Conservation (phyloP, 148 eudicot species). For the Persicaria tinctoria region DNA sequence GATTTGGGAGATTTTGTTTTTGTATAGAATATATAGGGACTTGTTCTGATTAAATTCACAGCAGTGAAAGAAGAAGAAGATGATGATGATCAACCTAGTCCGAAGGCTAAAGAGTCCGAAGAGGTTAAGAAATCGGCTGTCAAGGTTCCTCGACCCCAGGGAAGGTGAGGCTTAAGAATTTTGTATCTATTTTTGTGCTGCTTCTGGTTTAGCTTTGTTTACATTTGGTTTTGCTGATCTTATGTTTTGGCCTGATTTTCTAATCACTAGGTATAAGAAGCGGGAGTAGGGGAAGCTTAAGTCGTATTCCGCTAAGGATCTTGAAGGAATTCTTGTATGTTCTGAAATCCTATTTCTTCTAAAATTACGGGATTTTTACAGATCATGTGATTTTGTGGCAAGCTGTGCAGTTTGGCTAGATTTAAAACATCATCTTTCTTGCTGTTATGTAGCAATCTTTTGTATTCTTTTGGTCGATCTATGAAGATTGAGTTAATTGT, state of each 20-base stretch:
- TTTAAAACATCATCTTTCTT: neutral
- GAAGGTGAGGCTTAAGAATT: conserved; percentile 44
- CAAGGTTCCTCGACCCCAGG: conserved; percentile 83
- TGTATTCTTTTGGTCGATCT: neutral
- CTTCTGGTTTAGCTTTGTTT: neutral
- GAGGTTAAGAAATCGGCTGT: conserved; percentile 26
- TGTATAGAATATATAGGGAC: neutral
- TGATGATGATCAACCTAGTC: conserved; percentile 20
- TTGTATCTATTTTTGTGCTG: neutral
- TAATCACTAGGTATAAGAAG: conserved; percentile 57
- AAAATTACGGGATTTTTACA: neutral
- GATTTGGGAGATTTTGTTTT: neutral
- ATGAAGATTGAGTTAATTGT: neutral
- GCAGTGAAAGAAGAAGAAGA: conserved; percentile 38
- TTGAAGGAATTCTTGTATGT: conserved; percentile 90
- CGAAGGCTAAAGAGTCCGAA: conserved; percentile 20
- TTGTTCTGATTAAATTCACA: neutral
- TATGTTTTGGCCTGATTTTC: neutral
- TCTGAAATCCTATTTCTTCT: neutral
- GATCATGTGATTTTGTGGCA: neutral
- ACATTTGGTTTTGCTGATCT: neutral
- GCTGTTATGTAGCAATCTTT: neutral
- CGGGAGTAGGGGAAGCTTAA: conserved; percentile 74
- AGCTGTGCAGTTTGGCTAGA: neutral
- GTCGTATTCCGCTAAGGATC: conserved; percentile 70